These are phyloP conservation scores for Phytophthora tentaculata DNA, from an alignment of 352 stramenopile genomes.

Conservation along the genomic window DNA sequence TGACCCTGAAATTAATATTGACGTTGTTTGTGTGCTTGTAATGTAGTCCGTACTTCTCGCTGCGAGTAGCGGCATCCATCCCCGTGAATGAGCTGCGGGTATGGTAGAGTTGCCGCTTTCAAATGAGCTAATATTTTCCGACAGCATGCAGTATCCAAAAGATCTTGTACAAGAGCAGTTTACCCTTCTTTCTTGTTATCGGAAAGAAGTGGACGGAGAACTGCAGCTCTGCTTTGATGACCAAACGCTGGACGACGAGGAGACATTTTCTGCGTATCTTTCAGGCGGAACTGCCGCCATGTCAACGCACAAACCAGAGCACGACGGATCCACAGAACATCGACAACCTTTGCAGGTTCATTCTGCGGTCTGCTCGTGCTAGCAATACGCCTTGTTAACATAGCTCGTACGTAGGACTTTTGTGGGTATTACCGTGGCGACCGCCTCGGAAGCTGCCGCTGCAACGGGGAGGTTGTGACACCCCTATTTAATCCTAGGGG, in stretches of 20 bases:
- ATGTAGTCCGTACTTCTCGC: conserved; percentile 41
- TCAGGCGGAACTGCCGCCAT: neutral
- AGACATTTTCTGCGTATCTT: conserved; percentile 52
- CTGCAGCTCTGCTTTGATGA: conserved; percentile 56
- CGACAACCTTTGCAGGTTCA: conserved; percentile 40
- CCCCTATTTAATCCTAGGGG: no score
- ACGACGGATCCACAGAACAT: neutral
- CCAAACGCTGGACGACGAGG: conserved; percentile 45
- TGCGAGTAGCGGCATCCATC: conserved; percentile 52
- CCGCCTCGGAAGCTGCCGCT: conserved; percentile 26
- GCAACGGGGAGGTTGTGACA: conserved; percentile 23
- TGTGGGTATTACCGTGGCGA: conserved; percentile 69
- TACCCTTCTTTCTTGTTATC: conserved; percentile 47
- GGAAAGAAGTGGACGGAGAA: conserved; percentile 40
- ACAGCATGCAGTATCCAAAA: neutral
- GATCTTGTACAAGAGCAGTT: conserved; percentile 56
- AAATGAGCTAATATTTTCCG: neutral
- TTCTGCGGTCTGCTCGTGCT: no score
- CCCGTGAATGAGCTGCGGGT: conserved; percentile 56
- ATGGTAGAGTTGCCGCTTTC: neutral
- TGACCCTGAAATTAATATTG: neutral
- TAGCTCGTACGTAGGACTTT: conserved; percentile 43
- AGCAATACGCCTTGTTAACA: neutral
- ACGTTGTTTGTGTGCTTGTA: neutral
- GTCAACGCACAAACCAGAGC: neutral